Percentiles rank a stretch among this genome's conserved stretches.
These are phyloP conservation scores for Colletotrichum brevisporum DNA, from an alignment of 2,329 filamentous ascomycete species.

Conservation along the genomic window DNA sequence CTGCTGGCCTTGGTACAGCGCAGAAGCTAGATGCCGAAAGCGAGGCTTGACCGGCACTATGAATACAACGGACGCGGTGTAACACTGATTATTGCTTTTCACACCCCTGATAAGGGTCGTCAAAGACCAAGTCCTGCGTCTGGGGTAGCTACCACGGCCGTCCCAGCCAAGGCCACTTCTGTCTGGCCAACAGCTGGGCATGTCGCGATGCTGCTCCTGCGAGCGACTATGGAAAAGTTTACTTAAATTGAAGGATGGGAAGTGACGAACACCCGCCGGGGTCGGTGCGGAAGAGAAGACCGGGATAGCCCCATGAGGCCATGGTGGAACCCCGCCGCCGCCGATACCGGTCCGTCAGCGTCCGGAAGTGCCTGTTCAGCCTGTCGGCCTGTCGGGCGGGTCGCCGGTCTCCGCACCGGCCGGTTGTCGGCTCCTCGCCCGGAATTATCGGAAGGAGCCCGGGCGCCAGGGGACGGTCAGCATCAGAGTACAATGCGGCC, in stretches of 20 bases:
- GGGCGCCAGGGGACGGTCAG: slow-evolving; percentile 4
- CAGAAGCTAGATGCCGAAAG: slow-evolving; percentile 20
- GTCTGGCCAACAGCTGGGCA: slow-evolving; percentile 16
- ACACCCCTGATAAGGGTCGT: background rate
- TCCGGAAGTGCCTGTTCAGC: background rate
- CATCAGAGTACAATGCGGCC: background rate
- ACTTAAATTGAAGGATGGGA: slow-evolving; percentile 4
- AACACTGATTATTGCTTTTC: slow-evolving; percentile 11
- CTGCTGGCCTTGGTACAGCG: background rate
- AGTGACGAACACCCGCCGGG: slow-evolving; percentile 30
- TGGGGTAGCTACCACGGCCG: slow-evolving; percentile 3
- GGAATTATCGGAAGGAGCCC: background rate
- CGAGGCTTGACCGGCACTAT: slow-evolving; percentile 8
- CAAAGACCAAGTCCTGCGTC: slow-evolving; percentile 1
- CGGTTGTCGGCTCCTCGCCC: slow-evolving; percentile 19
- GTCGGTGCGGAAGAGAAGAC: slow-evolving; percentile 4
- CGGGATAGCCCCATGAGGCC: slow-evolving; percentile 10
- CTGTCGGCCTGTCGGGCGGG: slow-evolving; percentile 27
- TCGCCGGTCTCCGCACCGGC: slow-evolving; percentile 24
- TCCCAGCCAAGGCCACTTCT: slow-evolving; percentile 3
- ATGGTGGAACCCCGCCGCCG: background rate
- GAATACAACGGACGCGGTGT: slow-evolving; percentile 7
- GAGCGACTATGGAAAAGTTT: slow-evolving; percentile 12
- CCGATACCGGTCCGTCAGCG: slow-evolving; percentile 5
- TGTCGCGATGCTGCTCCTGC: slow-evolving; percentile 16